A percentile compares a stretch with the other conserved stretches of the same genome.
phyloP scores from a whole-genome alignment of 305 asterid genomes.

The Coffea humblotiana region DNA sequence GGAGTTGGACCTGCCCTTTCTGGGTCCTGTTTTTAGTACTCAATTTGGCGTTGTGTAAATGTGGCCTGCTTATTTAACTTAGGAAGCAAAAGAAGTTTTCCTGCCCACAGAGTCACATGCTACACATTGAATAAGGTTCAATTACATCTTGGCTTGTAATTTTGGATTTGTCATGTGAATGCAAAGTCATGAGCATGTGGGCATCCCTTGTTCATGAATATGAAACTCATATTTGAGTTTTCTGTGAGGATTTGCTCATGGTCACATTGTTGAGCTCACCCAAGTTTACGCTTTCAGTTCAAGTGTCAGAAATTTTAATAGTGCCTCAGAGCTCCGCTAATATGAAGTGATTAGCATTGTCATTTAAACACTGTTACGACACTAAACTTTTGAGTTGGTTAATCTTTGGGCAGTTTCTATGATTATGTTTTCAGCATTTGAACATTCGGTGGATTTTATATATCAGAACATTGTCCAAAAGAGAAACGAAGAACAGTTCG shows the following conservation, averaged over 20 bases:
- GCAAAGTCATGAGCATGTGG: neutral
- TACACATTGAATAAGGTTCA: neutral
- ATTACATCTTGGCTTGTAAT: neutral
- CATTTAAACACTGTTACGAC: neutral
- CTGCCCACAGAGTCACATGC: neutral
- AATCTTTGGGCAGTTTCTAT: constrained; percentile 55
- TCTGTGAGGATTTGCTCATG: no score
- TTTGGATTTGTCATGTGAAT: neutral
- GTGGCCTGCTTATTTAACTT: neutral
- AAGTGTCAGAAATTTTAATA: neutral
- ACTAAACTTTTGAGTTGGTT: constrained; percentile 4
- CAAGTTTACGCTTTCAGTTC: neutral
- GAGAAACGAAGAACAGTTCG: constrained; percentile 60
- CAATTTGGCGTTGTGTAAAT: neutral
- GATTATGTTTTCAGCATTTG: constrained; percentile 80
- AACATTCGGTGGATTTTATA: constrained; percentile 68
- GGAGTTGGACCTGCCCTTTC: neutral
- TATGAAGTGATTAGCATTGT: neutral
- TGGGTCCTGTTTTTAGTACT: neutral
- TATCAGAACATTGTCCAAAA: constrained; percentile 45
- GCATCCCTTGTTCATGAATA: neutral
- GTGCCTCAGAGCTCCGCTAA: no score
- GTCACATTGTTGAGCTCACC: neutral
- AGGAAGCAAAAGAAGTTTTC: neutral
- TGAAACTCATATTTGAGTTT: no score